Conservation (phyloP, 73 alveolate species). For the Stentor coeruleus region DNA sequence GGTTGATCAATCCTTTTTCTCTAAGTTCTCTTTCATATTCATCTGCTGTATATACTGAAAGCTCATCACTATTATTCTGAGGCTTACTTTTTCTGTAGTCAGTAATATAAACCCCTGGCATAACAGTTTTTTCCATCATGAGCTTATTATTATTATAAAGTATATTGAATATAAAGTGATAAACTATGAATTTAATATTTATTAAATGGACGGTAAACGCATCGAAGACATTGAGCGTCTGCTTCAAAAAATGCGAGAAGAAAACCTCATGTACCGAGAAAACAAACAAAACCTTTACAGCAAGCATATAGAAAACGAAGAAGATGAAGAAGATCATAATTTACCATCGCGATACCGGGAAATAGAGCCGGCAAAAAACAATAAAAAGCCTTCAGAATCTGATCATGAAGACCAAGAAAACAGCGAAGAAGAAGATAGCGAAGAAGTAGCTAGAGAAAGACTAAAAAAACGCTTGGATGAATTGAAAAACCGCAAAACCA, state of each 20-base stretch:
- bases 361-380: too few species aligned
- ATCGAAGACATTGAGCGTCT: not conserved
- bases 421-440: not conserved
- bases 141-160: too few species aligned
- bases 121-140: not conserved
- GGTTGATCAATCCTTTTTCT: not conserved
- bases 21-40: not conserved
- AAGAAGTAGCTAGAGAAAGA: not conserved
- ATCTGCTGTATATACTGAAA: not conserved
- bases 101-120: not conserved
- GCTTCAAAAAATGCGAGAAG: not conserved
- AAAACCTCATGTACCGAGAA: not conserved
- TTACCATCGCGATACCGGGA: not conserved
- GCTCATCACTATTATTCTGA: not conserved
- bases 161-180: too few species aligned
- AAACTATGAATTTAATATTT: too few species aligned
- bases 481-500: not conserved
- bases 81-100: not conserved
- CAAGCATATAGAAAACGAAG: not conserved
- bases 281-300: not conserved
- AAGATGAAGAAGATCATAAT: not conserved
- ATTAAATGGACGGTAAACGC: not conserved
- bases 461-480: not conserved
- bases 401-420: not conserved
- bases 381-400: not conserved